Base-by-base conservation (phyloP, 2,329 filamentous ascomycete species). In the Fusarium incarnatum region DNA sequence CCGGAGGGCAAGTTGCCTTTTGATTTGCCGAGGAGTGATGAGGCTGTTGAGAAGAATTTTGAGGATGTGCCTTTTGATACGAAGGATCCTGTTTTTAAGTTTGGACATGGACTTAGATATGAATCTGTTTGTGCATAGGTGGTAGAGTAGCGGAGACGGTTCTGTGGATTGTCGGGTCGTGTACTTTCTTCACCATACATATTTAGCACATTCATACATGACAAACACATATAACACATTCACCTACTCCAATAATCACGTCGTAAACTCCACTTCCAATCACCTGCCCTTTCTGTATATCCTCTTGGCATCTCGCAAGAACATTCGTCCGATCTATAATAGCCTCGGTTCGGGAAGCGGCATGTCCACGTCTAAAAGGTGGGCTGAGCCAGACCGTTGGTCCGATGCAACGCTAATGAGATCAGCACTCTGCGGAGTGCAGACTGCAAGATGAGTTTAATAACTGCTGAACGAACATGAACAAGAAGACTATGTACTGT, bases 11-110 rank as follows among this genome's bases (percentile, higher is more conserved):
- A 61, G 45, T 53, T 72, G 18, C 69, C 64, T 78, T 69, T 71
- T 42, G 65, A 68, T 15, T 18, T 85, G 47, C 83, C 83, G 1
- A 69, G 80, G 18, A 82, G 80, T 10, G 79, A 79, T 68, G 76
- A 73, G 45, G 83, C 82, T 3, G 82, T 84, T 0, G 77, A 78
- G 48, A 75, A 65, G 4, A 57, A 60, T 18, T 55, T 44, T 20
- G 69, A 73, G 30, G 76, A 77, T 45, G 63, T 76, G 12, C 72
- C 75, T 2, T 76, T 70, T 41, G 73, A 76, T 40, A 76, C 73
- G 3, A 52, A 67, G 27, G 60, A 76, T 42, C 70, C 75, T 2
- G 45, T 74, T 1, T 77, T 77, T 30, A 59, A 48, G 47, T 76
- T 75, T 52, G 74, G 75, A 0, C 66, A 73, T 30, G 76, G 75